Evolutionary conservation across 257 asterid genomes (phyloP), one percentile per base, ranked within the genome.

Genomic region (Rauvolfia tetraphylla): DNA sequence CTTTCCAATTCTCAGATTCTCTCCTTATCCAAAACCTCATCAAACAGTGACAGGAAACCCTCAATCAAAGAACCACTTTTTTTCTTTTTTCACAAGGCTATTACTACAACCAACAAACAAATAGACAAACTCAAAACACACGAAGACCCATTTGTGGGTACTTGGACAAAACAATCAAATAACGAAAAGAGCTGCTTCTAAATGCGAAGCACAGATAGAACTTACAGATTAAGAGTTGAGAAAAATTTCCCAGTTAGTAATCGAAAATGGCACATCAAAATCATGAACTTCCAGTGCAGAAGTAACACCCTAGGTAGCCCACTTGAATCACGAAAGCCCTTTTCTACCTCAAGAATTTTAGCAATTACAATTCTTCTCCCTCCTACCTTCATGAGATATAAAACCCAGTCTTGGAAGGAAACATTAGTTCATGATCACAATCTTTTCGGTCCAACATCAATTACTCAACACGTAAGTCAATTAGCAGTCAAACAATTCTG

Each of bases 11-110:
- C 72, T 73, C 81, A 72, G 76, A 75, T 71, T 39, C 81, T 79
- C 71, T 81, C 80, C 71, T 80, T 77, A 82, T 81, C 90, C 63
- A 74, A 34, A 71, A 49, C 72, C 72, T 66, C 80, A 79, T 63
- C 77, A 81, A 22, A 71, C 62, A 76, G 36, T 76, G 49, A 80
- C 69, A 54, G 22, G 68, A 58, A 70, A 59, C 74, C 59, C 39
- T 48, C 41, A 65, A 49, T 73, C 72, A 68, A 71, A 67, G 73
- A 75, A 71, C 36, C 78, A 53, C 62, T 23, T 53, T 17, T 34
- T 31, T 17, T 15, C 22, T 65, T 34, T 17, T 44, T 68, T 18
- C 14, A 2, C 18, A n/a, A 23, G 33, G 17, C 25, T 75, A 17
- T 2, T 31, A 23, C 33, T 48, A 48, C 14, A 66, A 77, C 58